Percentiles rank a stretch among this genome's conserved stretches.
These are phyloP conservation scores for Monosporozyma aerobia DNA, from an alignment of 805 yeast genomes.

Conservation along the genomic window DNA sequence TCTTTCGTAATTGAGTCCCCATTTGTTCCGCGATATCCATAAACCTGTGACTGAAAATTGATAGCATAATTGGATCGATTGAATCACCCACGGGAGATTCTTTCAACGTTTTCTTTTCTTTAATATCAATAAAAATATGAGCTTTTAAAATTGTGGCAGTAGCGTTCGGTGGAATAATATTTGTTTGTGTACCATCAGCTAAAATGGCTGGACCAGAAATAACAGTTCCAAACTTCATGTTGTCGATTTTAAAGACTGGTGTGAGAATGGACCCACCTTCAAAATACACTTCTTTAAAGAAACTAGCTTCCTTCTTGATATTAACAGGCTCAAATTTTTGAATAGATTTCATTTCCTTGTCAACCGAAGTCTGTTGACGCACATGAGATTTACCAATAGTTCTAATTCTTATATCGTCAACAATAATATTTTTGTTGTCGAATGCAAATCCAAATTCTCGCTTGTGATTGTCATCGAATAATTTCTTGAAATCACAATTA, in stretches of 20 bases:
- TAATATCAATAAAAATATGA: constrained; percentile 46
- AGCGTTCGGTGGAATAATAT: constrained; percentile 57
- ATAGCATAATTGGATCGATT: constrained; percentile 62
- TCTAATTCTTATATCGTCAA: constrained; percentile 68
- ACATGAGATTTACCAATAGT: constrained; percentile 55
- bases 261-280: constrained; percentile 41
- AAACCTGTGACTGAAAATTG: constrained; percentile 74
- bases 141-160: constrained; percentile 46
- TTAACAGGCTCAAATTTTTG: constrained; percentile 17
- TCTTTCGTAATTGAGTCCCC: constrained; percentile 73
- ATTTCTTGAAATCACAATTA: constrained; percentile 31
- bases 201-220: constrained; percentile 67
- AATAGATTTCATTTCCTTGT: constrained; percentile 42
- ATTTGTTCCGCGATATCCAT: constrained; percentile 89
- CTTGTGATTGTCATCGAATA: constrained; percentile 48
- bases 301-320: constrained; percentile 21
- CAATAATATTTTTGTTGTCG: constrained; percentile 46
- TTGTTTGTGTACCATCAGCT: constrained; percentile 75
- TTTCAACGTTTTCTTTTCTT: constrained; percentile 5
- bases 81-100: constrained; percentile 22
- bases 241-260: constrained; percentile 47
- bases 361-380: constrained; percentile 36
- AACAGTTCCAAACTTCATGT: constrained; percentile 42
- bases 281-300: constrained; percentile 47
- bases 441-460: constrained; percentile 68